Evolutionary conservation across 345 rosid species (phyloP).

Genomic region (Hypericum perforatum): DNA sequence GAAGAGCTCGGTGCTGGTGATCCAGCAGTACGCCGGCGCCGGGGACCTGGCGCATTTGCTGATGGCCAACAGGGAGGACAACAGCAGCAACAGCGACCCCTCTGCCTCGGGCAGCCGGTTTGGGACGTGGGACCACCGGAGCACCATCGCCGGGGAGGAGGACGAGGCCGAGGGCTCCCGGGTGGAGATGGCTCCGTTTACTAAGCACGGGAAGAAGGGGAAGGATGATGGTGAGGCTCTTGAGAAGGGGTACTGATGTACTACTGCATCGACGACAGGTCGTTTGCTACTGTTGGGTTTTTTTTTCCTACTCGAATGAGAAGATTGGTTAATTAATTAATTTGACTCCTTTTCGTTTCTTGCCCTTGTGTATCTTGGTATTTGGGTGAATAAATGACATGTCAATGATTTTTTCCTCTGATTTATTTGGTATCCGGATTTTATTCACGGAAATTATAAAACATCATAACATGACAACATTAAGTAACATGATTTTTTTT

Average conservation of each 20-base stretch:
- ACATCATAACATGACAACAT: too few relatives aligned
- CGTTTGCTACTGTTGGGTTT: too few relatives aligned
- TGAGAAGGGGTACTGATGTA: neutral
- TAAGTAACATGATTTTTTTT: too few relatives aligned
- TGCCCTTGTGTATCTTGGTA: too few relatives aligned
- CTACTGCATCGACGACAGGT: too few relatives aligned
- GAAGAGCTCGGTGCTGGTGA: conserved; percentile 43
- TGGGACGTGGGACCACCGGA: neutral
- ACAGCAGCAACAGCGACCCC: neutral
- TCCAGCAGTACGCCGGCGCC: conserved; percentile 34
- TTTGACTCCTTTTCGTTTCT: too few relatives aligned
- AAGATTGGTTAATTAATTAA: too few relatives aligned
- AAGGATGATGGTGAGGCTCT: neutral
- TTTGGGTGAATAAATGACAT: too few relatives aligned
- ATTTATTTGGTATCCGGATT: too few relatives aligned
- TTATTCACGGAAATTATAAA: too few relatives aligned
- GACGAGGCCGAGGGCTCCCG: neutral
- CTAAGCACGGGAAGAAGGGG: neutral
- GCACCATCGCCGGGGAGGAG: neutral
- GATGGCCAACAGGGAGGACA: neutral
- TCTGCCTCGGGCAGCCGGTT: neutral
- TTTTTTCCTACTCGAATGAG: too few relatives aligned
- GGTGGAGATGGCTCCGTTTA: conserved; percentile 11
- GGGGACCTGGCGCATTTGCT: neutral
- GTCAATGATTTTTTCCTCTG: too few relatives aligned